Conservation (phyloP, 1,284 basidiomycete genomes). For the Ceratobasidium theobromae region DNA sequence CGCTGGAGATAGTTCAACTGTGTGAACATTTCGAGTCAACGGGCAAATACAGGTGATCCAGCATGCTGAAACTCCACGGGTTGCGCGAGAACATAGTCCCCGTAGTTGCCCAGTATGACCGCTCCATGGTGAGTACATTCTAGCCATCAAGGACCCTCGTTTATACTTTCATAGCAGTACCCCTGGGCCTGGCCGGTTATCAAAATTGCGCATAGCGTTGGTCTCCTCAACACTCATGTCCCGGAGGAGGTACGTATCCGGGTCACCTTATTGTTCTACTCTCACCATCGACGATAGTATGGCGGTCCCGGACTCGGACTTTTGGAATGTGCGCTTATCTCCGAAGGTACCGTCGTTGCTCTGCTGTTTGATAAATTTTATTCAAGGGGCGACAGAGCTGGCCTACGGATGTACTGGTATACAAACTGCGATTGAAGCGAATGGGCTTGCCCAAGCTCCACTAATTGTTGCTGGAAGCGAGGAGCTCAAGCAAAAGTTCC, state of each 20-base stretch:
- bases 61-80: too few species aligned
- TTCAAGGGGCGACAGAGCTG: too few species aligned
- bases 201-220: constrained; percentile 52
- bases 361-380: constrained; percentile 29
- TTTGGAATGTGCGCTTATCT: constrained; percentile 51
- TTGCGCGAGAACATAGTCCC: constrained; percentile 53
- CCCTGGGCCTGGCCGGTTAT: constrained; percentile 55
- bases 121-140: constrained; percentile 45
- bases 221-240: constrained; percentile 50
- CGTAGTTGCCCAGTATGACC: constrained; percentile 49
- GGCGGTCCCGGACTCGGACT: constrained; percentile 53
- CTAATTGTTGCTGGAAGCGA: constrained; percentile 52
- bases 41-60: too few species aligned
- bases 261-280: neutral
- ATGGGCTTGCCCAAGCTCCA: constrained; percentile 54
- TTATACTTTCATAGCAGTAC: constrained; percentile 43
- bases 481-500: constrained; percentile 52
- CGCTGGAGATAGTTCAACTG: too few species aligned
- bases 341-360: constrained; percentile 39
- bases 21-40: too few species aligned
- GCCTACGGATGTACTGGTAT: constrained; percentile 56
- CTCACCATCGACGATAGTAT: constrained; percentile 45
- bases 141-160: too few species aligned
- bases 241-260: constrained; percentile 44
- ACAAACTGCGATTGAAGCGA: constrained; percentile 50